Conservation (phyloP, 176 grass and related monocot species). For the Hyparrhenia diplandra region DNA sequence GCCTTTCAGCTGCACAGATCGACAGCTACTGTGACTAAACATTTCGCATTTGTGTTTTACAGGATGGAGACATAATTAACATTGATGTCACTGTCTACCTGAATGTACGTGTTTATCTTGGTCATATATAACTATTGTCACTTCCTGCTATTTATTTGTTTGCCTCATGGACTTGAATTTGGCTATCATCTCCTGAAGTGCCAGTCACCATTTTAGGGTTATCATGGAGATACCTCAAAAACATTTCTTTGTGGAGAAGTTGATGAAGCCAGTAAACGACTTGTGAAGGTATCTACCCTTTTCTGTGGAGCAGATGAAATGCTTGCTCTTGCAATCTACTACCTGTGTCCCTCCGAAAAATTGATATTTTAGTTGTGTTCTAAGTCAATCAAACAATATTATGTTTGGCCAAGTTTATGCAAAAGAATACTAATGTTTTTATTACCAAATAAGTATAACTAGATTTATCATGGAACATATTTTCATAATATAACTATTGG, state of each 20-base stretch:
- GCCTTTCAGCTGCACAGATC: neutral
- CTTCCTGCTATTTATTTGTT: neutral
- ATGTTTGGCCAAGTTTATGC: neutral
- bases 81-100: conserved; percentile 97
- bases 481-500: neutral
- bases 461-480: neutral
- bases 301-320: neutral
- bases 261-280: conserved; percentile 72
- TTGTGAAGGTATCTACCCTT: conserved; percentile 67
- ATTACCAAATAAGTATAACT: neutral
- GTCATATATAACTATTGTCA: neutral
- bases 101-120: conserved; percentile 58
- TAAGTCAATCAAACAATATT: neutral
- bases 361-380: neutral
- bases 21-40: neutral
- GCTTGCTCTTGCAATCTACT: neutral
- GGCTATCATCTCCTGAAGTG: neutral
- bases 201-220: conserved; percentile 53
- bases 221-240: conserved; percentile 93
- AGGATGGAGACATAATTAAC: conserved; percentile 99
- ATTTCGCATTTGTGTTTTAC: conserved; percentile 13
- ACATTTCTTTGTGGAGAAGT: conserved; percentile 97
- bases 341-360: neutral
- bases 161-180: neutral
- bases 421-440: neutral